phyloP scores from a whole-genome alignment of 2,329 filamentous ascomycete genomes.

The Alternaria sp. region DNA sequence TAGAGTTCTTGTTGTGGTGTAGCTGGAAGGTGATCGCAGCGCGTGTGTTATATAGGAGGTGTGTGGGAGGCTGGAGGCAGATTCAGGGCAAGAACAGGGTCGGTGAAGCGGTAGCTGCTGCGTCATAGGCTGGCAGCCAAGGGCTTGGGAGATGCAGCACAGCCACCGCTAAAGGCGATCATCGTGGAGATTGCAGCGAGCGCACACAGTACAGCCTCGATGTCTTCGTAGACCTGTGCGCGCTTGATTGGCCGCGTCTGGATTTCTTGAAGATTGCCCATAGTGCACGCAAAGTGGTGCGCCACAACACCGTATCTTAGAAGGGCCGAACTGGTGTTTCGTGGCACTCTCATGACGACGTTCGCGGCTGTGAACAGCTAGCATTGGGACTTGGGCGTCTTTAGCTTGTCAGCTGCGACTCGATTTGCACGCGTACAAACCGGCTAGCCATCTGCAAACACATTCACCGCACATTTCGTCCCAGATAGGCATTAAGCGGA shows the following conservation, averaged over 20 bases:
- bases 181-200: neutral
- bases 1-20: conserved; percentile 1
- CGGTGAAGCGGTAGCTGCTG: conserved; percentile 4
- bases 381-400: neutral
- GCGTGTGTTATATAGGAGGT: conserved; percentile 20
- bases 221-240: neutral
- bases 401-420: neutral
- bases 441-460: neutral
- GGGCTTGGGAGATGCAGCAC: conserved; percentile 9
- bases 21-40: neutral
- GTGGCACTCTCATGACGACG: neutral
- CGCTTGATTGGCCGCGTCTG: neutral
- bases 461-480: neutral
- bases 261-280: neutral
- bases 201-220: neutral
- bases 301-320: neutral
- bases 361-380: neutral
- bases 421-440: neutral
- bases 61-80: conserved; percentile 17
- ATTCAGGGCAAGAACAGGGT: conserved; percentile 9
- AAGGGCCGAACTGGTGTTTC: neutral
- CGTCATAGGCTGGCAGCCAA: conserved; percentile 16
- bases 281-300: neutral
- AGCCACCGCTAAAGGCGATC: conserved; percentile 4
- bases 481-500: neutral